A percentile compares a stretch with the other conserved stretches of the same genome.
phyloP scores from a whole-genome alignment of 345 rosid genomes.

The Eucalyptus sideroxylon region DNA sequence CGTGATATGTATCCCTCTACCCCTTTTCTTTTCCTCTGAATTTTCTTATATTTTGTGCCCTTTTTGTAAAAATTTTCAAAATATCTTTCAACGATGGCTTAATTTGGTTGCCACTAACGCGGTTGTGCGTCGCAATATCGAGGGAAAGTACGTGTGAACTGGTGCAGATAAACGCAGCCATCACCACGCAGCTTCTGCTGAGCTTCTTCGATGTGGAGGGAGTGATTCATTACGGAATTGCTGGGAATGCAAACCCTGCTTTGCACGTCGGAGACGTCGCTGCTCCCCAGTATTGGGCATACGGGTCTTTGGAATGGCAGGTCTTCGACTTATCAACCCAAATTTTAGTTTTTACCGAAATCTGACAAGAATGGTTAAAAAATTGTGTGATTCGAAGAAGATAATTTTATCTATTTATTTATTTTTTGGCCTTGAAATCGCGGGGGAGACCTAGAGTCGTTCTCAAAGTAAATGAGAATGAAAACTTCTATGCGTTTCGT shows the following conservation, averaged over 20 bases:
- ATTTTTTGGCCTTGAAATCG: background rate
- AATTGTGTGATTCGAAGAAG: background rate
- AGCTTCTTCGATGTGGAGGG: slow-evolving; percentile 1
- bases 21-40: background rate
- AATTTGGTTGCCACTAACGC: background rate
- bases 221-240: slow-evolving; percentile 7
- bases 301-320: background rate
- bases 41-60: background rate
- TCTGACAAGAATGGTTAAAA: background rate
- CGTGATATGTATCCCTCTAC: background rate
- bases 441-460: background rate
- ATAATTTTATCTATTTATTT: background rate
- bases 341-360: background rate
- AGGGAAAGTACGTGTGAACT: background rate
- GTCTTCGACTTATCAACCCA: background rate
- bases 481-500: background rate
- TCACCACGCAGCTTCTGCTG: background rate
- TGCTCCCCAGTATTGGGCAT: background rate
- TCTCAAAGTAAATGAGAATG: background rate
- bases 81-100: background rate
- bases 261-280: background rate
- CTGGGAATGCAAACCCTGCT: slow-evolving; percentile 7
- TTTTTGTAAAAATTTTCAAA: background rate
- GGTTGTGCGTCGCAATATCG: background rate
- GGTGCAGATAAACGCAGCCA: slow-evolving; percentile 6